Conservation (phyloP, 306 rosid species). For the Lathyrus tuberosus region DNA sequence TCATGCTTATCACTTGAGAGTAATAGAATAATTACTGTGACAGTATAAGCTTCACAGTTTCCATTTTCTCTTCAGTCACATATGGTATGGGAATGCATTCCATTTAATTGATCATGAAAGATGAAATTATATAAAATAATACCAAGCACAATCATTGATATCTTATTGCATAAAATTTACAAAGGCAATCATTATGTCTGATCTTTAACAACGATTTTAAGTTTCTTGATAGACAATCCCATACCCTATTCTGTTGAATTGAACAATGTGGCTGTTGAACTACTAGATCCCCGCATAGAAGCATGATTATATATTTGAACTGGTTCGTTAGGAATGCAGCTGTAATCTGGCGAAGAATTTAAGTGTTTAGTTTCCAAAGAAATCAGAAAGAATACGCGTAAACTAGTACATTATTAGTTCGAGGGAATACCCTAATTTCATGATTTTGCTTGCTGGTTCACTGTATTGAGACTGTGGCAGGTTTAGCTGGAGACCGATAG, state of each 20-base stretch:
- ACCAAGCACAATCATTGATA: constrained; percentile 38
- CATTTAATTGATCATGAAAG: constrained; percentile 28
- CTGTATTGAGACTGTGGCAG: constrained; percentile 63
- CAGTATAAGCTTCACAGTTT: constrained; percentile 23
- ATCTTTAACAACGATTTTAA: constrained; percentile 36
- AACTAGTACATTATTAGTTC: constrained; percentile 23
- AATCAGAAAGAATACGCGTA: constrained; percentile 26
- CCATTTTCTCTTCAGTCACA: too few relatives aligned
- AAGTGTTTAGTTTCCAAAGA: constrained; percentile 6
- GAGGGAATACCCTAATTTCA: constrained; percentile 70
- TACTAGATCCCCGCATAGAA: constrained; percentile 43
- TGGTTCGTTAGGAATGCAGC: constrained; percentile 51
- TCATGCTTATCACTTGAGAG: too few relatives aligned
- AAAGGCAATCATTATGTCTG: constrained; percentile 41
- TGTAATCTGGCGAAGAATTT: constrained; percentile 62
- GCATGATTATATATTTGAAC: constrained; percentile 36
- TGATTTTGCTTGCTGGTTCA: constrained; percentile 49
- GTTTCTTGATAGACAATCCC: constrained; percentile 45
- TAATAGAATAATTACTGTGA: too few relatives aligned
- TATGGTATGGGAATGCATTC: constrained; percentile 24
- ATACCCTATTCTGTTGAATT: constrained; percentile 48
- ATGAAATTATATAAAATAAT: constrained; percentile 33
- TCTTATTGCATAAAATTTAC: constrained; percentile 56
- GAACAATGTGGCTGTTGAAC: constrained; percentile 43
- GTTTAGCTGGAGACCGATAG: constrained; percentile 75